These are phyloP conservation scores for Coemansia sp. DNA, from an alignment of 371 early-diverging fungal genomes.

Conservation along the genomic window DNA sequence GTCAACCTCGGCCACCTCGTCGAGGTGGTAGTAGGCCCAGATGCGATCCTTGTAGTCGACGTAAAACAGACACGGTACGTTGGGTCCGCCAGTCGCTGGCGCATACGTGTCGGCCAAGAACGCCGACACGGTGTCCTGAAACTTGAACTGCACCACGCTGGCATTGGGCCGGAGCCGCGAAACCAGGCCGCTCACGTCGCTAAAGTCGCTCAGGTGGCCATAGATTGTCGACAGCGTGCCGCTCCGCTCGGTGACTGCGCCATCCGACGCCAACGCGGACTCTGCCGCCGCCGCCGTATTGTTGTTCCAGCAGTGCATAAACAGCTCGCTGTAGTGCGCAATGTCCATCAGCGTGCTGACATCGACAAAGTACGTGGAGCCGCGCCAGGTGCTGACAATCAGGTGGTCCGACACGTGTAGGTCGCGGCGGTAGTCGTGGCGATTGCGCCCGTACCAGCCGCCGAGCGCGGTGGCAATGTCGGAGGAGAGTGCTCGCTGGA, in stretches of 20 bases:
- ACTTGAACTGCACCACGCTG: constrained; percentile 72
- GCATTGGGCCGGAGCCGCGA: constrained; percentile 53
- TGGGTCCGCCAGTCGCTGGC: constrained; percentile 61
- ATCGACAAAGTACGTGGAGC: constrained; percentile 70
- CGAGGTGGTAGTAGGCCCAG: constrained; percentile 75
- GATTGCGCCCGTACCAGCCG: constrained; percentile 49
- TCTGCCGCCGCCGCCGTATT: constrained; percentile 48
- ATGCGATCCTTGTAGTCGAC: constrained; percentile 82
- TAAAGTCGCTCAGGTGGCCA: constrained; percentile 32
- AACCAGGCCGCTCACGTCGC: constrained; percentile 32
- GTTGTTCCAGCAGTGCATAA: constrained; percentile 28
- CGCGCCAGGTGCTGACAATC: constrained; percentile 81
- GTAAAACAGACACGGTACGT: constrained; percentile 77
- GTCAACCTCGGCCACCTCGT: constrained; percentile 49
- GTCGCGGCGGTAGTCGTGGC: constrained; percentile 33
- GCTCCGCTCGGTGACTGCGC: constrained; percentile 16
- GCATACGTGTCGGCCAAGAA: constrained; percentile 77
- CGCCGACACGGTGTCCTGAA: constrained; percentile 78
- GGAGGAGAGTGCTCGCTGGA: constrained; percentile 1
- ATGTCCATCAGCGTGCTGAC: constrained; percentile 43
- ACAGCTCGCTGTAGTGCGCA: constrained; percentile 42
- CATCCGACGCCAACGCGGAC: constrained; percentile 27
- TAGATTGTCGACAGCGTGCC: constrained; percentile 15
- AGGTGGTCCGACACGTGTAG: constrained; percentile 62
- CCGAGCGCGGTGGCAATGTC: constrained; percentile 33